Base-by-base conservation (phyloP, 768 basidiomycete genomes). In the Rhodotorula toruloides region DNA sequence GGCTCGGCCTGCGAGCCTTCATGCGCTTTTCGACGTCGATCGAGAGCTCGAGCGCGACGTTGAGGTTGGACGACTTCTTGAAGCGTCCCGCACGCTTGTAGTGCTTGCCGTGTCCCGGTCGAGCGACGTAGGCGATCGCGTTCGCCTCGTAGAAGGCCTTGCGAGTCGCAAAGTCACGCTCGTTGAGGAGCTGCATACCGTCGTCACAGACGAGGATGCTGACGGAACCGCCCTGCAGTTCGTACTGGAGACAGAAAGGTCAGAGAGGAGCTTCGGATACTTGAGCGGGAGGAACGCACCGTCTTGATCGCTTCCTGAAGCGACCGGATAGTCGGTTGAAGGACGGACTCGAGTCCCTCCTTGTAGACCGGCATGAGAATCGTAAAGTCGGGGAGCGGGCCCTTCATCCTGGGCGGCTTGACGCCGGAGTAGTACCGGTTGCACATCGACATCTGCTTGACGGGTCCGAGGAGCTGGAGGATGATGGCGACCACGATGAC, bases 21-120 rank as follows among this genome's bases (percentile, higher is more conserved):
- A 83, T 78, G 53, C 81, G 76, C 64, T 81, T 80, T 74, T 84
- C 84, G 69, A 84, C 76, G 58, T 84, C 82, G 36, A 90, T 80
- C 9, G 85, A 86, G 10, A 90, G 80, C 73, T 85, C 78, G n/a
- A 82, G 80, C 1, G 83, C 89, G 72, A 53, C 50, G 50, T 63
- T 68, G 36, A 92, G 86, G 77, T 92, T 92, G 22, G 85, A 86
- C 2, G 89, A 89, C 79, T 92, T 92, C 81, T 94, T 94, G 82
- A 94, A 94, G 29, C 89, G 84, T 47, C 90, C 90, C 37, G 88
- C 87, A 54, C 90, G 87, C 80, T 84, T 89, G 2, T 87, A 88
- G 74, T 85, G 84, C 69, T 78, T 78, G 46, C 83, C 83, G 76
- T 90, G 89, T 62, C 82, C 81, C 2, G 90, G 89, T 48, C 90